Conservation (phyloP, 257 asterid genomes). For the Eustoma russellianum region DNA sequence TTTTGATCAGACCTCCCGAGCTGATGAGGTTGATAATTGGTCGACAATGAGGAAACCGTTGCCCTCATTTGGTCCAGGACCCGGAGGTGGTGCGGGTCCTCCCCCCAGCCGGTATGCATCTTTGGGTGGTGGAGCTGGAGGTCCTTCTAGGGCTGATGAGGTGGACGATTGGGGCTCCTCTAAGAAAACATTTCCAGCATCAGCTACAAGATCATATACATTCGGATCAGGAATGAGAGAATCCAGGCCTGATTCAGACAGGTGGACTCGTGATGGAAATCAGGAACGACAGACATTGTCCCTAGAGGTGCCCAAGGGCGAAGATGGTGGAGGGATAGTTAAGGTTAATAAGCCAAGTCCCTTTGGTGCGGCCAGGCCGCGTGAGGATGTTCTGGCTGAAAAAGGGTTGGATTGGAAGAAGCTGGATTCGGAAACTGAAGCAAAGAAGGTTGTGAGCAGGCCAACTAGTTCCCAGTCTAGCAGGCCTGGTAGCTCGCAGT, state of each 20-base stretch:
- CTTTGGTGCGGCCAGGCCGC: constrained; percentile 91
- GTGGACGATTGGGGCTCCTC: constrained; percentile 71
- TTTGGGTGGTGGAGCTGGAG: constrained; percentile 58
- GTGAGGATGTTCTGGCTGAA: constrained; percentile 93
- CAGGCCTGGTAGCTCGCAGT: constrained; percentile 72
- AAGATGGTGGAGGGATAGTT: constrained; percentile 17
- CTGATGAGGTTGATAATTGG: constrained; percentile 91
- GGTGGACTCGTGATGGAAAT: constrained; percentile 54
- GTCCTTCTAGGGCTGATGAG: constrained; percentile 75
- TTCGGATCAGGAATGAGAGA: constrained; percentile 41
- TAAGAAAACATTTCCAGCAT: constrained; percentile 43
- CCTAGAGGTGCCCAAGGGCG: constrained; percentile 24
- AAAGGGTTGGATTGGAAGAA: constrained; percentile 97
- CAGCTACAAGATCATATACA: constrained; percentile 29
- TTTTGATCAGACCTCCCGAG: constrained; percentile 62
- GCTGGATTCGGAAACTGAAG: constrained; percentile 60
- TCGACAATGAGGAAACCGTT: constrained; percentile 54
- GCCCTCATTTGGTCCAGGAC: constrained; percentile 20
- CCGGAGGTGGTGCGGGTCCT: constrained; percentile 12
- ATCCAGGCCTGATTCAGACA: constrained; percentile 50
- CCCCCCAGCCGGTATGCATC: constrained; percentile 43
- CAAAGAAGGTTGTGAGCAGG: constrained; percentile 55
- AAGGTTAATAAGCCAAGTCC: constrained; percentile 73
- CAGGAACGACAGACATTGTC: constrained; percentile 29
- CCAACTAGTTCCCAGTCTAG: constrained; percentile 84